phyloP scores from a whole-genome alignment of 1,284 basidiomycete genomes.

The Puccinia sorghi region DNA sequence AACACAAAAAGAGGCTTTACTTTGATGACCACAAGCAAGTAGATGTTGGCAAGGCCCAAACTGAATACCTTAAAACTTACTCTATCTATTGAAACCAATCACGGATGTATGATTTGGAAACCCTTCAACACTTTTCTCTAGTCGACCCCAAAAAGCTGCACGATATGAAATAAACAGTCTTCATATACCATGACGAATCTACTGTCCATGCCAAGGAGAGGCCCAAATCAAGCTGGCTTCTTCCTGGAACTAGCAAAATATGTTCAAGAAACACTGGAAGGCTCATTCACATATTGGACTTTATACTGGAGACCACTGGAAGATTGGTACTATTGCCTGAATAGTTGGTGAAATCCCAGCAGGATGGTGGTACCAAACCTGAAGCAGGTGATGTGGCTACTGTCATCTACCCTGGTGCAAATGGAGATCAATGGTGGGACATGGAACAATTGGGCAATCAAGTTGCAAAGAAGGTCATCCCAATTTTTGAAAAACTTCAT shows the following conservation, averaged over 20 bases:
- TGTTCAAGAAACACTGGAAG: not conserved
- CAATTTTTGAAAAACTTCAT: not conserved
- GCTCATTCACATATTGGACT: not conserved
- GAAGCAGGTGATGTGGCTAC: conserved; percentile 5
- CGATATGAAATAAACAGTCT: not conserved
- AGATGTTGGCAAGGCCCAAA: not conserved
- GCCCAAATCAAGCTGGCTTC: conserved; percentile 6
- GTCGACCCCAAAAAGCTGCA: not conserved
- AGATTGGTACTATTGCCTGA: not conserved
- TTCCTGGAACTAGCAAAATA: not conserved
- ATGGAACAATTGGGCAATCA: conserved; percentile 13
- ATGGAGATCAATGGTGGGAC: conserved; percentile 4
- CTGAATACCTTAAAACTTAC: not conserved
- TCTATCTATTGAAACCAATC: not conserved
- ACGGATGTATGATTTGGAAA: not conserved
- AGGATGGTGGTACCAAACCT: not conserved
- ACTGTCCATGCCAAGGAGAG: not conserved
- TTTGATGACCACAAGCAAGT: conserved; percentile 10
- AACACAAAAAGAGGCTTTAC: not conserved
- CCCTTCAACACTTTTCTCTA: not conserved
- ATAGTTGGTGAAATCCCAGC: not conserved
- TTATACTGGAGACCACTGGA: not conserved
- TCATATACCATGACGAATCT: not conserved
- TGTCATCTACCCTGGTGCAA: conserved; percentile 1
- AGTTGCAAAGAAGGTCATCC: not conserved